These are phyloP conservation scores for Prototheca cutis DNA, from an alignment of 163 green algal species.

Conservation along the genomic window DNA sequence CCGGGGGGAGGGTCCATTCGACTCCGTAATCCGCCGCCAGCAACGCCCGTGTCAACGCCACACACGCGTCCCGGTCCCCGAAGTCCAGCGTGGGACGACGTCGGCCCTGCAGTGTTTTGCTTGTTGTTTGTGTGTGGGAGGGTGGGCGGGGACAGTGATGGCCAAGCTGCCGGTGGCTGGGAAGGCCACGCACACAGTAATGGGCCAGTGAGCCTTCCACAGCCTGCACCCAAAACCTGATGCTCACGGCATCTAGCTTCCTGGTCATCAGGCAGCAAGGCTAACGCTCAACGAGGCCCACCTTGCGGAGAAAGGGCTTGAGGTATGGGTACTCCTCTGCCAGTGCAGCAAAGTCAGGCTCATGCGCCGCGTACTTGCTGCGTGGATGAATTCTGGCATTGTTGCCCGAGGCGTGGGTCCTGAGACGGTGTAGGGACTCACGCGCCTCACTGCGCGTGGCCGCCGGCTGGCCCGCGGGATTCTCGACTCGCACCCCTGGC, in stretches of 20 bases:
- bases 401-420: not conserved
- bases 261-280: too few relatives aligned
- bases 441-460: too few relatives aligned
- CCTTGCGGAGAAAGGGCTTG: constrained; percentile 13
- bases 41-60: constrained; percentile 38
- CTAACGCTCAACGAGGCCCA: too few relatives aligned
- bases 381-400: constrained; percentile 26
- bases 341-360: constrained; percentile 36
- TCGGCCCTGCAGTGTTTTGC: not conserved
- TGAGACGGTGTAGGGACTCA: too few relatives aligned
- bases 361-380: constrained; percentile 29
- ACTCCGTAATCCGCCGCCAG: constrained; percentile 41
- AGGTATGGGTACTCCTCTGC: constrained; percentile 21
- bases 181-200: too few relatives aligned
- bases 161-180: not conserved
- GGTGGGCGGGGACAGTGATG: not conserved
- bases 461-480: too few relatives aligned
- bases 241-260: too few relatives aligned
- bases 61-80: constrained; percentile 19
- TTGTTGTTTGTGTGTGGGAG: too few relatives aligned
- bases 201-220: too few relatives aligned
- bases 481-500: too few relatives aligned
- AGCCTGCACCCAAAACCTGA: too few relatives aligned
- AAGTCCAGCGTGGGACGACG: constrained; percentile 28
- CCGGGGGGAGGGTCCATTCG: constrained; percentile 54